Base-by-base conservation (phyloP, 768 basidiomycete genomes). In the Suillus occidentalis region DNA sequence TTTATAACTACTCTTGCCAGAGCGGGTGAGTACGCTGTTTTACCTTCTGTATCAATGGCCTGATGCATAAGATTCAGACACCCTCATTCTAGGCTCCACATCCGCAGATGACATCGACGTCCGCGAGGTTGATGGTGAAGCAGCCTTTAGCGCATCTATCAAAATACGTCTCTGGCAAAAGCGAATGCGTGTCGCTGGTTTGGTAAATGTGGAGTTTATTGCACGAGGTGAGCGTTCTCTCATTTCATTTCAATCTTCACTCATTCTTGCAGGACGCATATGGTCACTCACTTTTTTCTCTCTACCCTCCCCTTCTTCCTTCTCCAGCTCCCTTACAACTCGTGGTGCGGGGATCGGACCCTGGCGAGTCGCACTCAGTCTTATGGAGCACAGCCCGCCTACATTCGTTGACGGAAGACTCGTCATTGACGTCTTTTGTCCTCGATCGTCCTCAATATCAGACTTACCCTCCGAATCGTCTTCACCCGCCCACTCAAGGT, bases 161-260 rank as follows among this genome's bases (percentile, higher is more conserved):
- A 25, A 40, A 40, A 58, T 40, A 0, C 9, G 37, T 12, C 57
- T 84, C 50, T 92, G 90, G 74, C 88, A 89, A 72, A 87, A 85
- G 68, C 81, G 90, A n/a, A 88, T 92, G 89, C 79, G 85, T 31
- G 82, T 90, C 16, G 81, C 84, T 28, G 83, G 83, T 64, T 63
- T 76, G 22, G 82, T 90, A 45, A 69, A 67, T 7, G 70, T 89
- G 20, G 89, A 92, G 65, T 91, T 91, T 65, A 88, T 91, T 62
- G 89, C 89, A 8, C 75, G 80, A 73, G 83, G 84, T 82, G 28
- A 62, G 25, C 7, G 3, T 40, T 12, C 5, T 20, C 22, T 58
- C 39, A 25, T 40, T 58, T 13, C 7, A 36, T 36, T 36, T 36
- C 8, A 0, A 36, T 36, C 8, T 36, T 36, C 34, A 36, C 39